Percentiles rank a stretch among this genome's conserved stretches.
These are phyloP conservation scores for Paramecium biaurelia DNA, from an alignment of 73 alveolate species.

Conservation along the genomic window DNA sequence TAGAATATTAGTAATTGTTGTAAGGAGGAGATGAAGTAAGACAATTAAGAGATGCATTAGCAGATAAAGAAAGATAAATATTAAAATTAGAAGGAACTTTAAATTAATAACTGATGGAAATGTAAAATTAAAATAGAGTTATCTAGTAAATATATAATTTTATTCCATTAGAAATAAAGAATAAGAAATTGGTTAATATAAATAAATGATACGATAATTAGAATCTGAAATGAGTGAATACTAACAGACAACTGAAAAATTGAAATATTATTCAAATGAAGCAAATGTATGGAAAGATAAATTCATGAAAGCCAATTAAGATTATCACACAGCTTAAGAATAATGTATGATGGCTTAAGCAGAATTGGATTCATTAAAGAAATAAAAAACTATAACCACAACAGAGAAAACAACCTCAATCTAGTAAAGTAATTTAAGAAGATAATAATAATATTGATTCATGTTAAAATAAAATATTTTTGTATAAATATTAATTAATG, in stretches of 20 bases:
- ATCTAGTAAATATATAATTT: not conserved
- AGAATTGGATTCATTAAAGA: not conserved
- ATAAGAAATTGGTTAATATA: not conserved
- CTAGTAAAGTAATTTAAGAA: not conserved
- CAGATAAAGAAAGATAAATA: not conserved
- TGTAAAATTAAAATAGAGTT: not conserved
- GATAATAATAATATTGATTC: not conserved
- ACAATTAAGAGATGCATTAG: not conserved
- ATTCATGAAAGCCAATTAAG: not conserved
- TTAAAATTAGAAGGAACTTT: not conserved
- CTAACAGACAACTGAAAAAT: not conserved
- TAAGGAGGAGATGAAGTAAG: slow-evolving; percentile 19
- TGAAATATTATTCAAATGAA: not conserved
- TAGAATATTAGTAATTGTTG: not conserved
- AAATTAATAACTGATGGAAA: not conserved
- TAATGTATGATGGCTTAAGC: not conserved
- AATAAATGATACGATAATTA: not conserved
- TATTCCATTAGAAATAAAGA: not conserved
- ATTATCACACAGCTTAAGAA: not conserved
- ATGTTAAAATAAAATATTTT: not conserved
- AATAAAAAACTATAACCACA: not conserved
- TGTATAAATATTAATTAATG: slow-evolving; percentile 69
- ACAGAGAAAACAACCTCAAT: not conserved
- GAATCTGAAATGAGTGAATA: not conserved
- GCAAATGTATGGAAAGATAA: not conserved